Base-by-base conservation (phyloP, 192 early-diverging fungal species). In the Cladochytrium replicatum region DNA sequence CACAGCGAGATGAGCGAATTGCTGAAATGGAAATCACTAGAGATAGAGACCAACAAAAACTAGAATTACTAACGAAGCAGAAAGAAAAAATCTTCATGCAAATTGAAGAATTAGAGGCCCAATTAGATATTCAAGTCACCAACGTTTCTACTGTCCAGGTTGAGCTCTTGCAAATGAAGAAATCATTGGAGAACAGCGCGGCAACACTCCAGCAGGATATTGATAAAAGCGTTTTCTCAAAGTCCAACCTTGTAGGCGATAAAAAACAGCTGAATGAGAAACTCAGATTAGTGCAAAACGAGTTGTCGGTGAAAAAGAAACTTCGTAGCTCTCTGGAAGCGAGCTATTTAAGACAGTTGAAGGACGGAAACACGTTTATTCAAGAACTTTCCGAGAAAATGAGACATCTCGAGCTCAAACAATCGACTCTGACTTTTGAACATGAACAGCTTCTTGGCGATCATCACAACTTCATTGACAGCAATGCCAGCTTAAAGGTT, bases 11-110 rank as follows among this genome's bases (percentile, higher is more conserved):
- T 11, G 41, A 50, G 2, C 48, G 58, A 43, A 74, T 77, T 43
- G 39, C 41, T 11, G 67, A 71, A 11, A 46, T 74, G 2, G 44
- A 40, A 23, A 39, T 45, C 26, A 44, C 57, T 15, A 54, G 66
- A 8, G 60, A 29, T 11, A 55, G 67, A 32, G 71, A 77, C 49
- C 56, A 51, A 6, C 51, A 48, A 22, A 52, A 26, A 41, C 23
- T 77, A 30, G 64, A 57, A 41, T 60, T 55, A 37, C 8, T 69
- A 7, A 65, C 67, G 52, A 68, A 77, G 38, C 53, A 63, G 21
- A 74, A 71, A 43, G 75, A 77, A 41, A 68, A 77, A 46, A 50
- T 77, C 21, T 67, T 77, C 61, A 74, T 71, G 54, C 68, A 77
- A 57, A 63, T 74, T 6, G 74, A 67, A 11, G 75, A 77, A 46